Evolutionary conservation across 1,284 basidiomycete genomes (phyloP), one percentile per base, ranked within the genome.

Genomic region (Anthracocystis panici-leucophaei): DNA sequence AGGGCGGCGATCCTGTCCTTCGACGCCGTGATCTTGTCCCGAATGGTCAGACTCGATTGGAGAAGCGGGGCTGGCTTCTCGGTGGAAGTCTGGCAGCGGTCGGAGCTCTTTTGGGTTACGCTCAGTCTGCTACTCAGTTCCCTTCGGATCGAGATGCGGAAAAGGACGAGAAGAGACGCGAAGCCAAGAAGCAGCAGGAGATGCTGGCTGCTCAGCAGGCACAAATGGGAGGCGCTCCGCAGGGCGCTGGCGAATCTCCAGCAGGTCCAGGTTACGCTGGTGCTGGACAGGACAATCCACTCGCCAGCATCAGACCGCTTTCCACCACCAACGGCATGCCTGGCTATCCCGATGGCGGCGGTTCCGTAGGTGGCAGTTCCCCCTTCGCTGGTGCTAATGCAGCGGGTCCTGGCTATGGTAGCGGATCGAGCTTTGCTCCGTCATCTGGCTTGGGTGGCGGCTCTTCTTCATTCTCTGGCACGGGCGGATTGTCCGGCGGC

Each of bases 81-180:
- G 27, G 16, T 25, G 49, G 42, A 38, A 44, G 23, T 14, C 27
- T 75, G 27, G 29, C 33, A 2, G 12, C 20, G 3, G 0, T 50
- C 0, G 72, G 72, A 11, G 16, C 38, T 7, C 7, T 33, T 5
- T 27, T 69, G 35, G 72, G 72, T 6, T 69, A 69, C 21, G 8
- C 41, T 8, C 66, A 75, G 49, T 62, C 62, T 49, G 62, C 59
- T 3, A 63, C 59, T 1, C 23, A 35, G 12, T 75, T 69, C 40
- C 72, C 72, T 1, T 18, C 29, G 9, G 66, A 75, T 31, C 41
- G 60, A 12, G 66, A 69, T 18, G 72, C 58, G 33, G 72, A 65
- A 21, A 74, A 57, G 35, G 61, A 65, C 40, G 21, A 57, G 40
- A 51, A 51, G 38, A 65, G 62, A 35, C n/a, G 23, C 14, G 51